Percentiles rank a stretch among this genome's conserved stretches.
phyloP scores from a whole-genome alignment of 345 rosid species.

The Acer campestre region DNA sequence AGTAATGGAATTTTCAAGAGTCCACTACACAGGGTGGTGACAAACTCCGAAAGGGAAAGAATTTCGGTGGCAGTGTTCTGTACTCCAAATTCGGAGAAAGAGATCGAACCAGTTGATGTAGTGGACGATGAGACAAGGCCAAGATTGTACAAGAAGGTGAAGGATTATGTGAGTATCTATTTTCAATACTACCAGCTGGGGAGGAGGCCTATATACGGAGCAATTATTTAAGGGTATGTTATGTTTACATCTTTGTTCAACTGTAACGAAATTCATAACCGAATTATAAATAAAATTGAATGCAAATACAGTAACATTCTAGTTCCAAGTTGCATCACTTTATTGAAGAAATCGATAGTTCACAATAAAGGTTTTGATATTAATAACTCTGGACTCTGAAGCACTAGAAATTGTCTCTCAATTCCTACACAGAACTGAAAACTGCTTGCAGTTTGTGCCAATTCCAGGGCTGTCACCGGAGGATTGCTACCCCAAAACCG shows the following conservation, averaged over 20 bases:
- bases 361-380: no score
- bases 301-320: no score
- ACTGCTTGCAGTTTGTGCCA: no score
- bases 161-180: constrained; percentile 42
- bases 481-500: no score
- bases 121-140: constrained; percentile 47
- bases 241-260: neutral
- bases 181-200: constrained; percentile 48
- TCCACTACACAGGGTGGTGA: constrained; percentile 48
- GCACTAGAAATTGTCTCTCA: no score
- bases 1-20: constrained; percentile 70
- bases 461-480: no score
- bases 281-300: no score
- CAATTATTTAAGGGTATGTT: constrained; percentile 25
- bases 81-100: constrained; percentile 37
- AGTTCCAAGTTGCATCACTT: no score
- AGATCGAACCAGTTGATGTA: constrained; percentile 34
- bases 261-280: no score
- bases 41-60: constrained; percentile 49
- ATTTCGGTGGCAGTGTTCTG: constrained; percentile 54
- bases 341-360: neutral
- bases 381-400: no score
- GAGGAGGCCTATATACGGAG: constrained; percentile 54
- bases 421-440: no score
- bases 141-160: constrained; percentile 49